These are phyloP conservation scores for Phaffia rhodozyma DNA, from an alignment of 1,284 basidiomycete genomes.

Conservation along the genomic window DNA sequence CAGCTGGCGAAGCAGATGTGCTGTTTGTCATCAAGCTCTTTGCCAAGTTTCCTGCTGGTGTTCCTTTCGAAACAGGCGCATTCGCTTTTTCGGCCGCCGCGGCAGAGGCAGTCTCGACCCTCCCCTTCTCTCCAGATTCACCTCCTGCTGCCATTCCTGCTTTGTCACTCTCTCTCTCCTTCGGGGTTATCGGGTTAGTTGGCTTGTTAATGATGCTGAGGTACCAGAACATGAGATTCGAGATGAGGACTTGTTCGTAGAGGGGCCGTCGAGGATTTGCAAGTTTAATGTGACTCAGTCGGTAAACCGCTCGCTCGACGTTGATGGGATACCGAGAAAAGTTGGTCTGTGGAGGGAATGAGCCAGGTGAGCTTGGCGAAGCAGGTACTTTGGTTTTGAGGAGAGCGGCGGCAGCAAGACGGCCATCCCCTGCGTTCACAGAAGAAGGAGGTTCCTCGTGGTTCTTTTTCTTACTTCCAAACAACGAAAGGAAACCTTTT, in stretches of 20 bases:
- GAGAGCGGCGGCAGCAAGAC: slow-evolving; percentile 67
- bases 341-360: slow-evolving; percentile 43
- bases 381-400: slow-evolving; percentile 63
- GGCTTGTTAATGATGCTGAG: slow-evolving; percentile 86
- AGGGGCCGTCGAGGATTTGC: slow-evolving; percentile 91
- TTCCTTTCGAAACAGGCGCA: slow-evolving; percentile 37
- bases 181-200: slow-evolving; percentile 29
- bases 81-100: slow-evolving; percentile 36
- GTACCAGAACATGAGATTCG: slow-evolving; percentile 99
- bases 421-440: slow-evolving; percentile 46
- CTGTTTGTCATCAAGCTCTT: slow-evolving; percentile 19
- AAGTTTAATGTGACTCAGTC: slow-evolving; percentile 94
- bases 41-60: slow-evolving; percentile 34
- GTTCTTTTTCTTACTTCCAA: slow-evolving; percentile 68
- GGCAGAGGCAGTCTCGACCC: slow-evolving; percentile 38
- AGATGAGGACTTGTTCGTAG: slow-evolving; percentile 97
- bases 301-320: slow-evolving; percentile 93
- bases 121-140: slow-evolving; percentile 33
- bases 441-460: slow-evolving; percentile 47
- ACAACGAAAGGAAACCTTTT: slow-evolving; percentile 71
- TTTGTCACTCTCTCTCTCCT: slow-evolving; percentile 30
- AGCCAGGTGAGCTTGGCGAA: slow-evolving; percentile 43
- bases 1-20: slow-evolving; percentile 8
- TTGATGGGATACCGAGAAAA: slow-evolving; percentile 90
- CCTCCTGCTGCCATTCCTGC: slow-evolving; percentile 29